Evolutionary conservation across 2,329 filamentous ascomycete species (phyloP).

Genomic region (Penicillium freii): DNA sequence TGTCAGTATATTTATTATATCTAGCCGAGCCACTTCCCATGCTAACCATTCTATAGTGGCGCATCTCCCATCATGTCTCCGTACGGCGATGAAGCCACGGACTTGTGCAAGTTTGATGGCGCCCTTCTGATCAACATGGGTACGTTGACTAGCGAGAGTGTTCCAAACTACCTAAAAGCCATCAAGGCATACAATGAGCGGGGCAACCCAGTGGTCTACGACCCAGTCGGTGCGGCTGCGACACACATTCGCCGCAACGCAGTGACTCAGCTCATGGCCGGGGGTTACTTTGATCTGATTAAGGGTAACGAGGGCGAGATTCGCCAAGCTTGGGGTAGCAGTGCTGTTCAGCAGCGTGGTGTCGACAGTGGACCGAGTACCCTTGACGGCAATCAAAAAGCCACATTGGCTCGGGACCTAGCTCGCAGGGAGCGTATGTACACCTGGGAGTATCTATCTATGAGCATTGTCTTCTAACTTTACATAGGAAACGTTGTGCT

Average conservation of each 20-base stretch:
- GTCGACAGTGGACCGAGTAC: constrained; percentile 72
- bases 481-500: constrained; percentile 62
- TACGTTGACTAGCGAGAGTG: constrained; percentile 73
- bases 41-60: constrained; percentile 49
- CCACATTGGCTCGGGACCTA: constrained; percentile 62
- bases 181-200: constrained; percentile 76
- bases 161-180: constrained; percentile 70
- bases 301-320: constrained; percentile 96
- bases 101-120: constrained; percentile 74
- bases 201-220: constrained; percentile 74
- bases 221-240: constrained; percentile 87
- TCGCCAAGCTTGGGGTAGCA: constrained; percentile 63
- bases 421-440: constrained; percentile 60
- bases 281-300: constrained; percentile 79
- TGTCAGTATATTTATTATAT: constrained; percentile 42
- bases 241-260: constrained; percentile 70
- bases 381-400: constrained; percentile 55
- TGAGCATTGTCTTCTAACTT: not conserved
- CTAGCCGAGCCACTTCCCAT: not conserved
- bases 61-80: constrained; percentile 94
- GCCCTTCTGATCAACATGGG: constrained; percentile 93
- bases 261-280: constrained; percentile 66
- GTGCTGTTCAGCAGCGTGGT: constrained; percentile 66
- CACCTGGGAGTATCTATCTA: not conserved
- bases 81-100: constrained; percentile 75